Conservation (phyloP, 2,329 filamentous ascomycete species). For the Claviceps spartinae region DNA sequence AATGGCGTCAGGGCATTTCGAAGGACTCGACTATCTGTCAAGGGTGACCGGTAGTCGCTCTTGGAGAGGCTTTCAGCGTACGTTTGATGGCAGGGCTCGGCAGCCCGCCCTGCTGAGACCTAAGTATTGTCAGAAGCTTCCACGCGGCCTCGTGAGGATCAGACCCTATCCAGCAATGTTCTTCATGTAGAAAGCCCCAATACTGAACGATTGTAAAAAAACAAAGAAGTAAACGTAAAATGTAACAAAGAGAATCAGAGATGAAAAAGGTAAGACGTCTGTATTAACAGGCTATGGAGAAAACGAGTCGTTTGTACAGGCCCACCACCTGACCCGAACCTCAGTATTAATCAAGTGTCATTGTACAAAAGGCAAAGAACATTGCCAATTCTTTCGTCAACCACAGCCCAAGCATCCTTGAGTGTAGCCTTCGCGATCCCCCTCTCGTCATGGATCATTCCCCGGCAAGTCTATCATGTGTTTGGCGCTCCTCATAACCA, state of each 20-base stretch:
- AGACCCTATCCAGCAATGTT: too few relatives aligned
- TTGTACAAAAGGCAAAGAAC: constrained; percentile 26
- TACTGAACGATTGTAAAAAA: background rate
- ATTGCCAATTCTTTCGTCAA: constrained; percentile 13
- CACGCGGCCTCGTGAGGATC: too few relatives aligned
- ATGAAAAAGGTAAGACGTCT: constrained; percentile 5
- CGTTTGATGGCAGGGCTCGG: too few relatives aligned
- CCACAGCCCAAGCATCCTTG: background rate
- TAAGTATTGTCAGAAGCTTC: too few relatives aligned
- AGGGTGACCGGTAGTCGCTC: too few relatives aligned
- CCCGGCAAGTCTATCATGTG: constrained; percentile 8
- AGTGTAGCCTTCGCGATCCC: background rate
- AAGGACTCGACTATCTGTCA: too few relatives aligned
- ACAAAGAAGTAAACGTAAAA: background rate
- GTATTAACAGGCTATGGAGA: constrained; percentile 9
- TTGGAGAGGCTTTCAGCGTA: too few relatives aligned
- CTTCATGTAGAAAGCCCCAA: too few relatives aligned
- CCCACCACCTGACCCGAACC: constrained; percentile 16
- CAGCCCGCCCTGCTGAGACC: too few relatives aligned
- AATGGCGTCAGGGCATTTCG: too few relatives aligned
- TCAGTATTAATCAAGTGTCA: constrained; percentile 28
- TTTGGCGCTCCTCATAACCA: constrained; percentile 6
- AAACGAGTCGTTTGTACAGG: constrained; percentile 17
- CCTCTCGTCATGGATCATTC: constrained; percentile 5
- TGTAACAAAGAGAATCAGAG: background rate